These are phyloP conservation scores for Venturia carpophila DNA, from an alignment of 2,329 filamentous ascomycete genomes.

Conservation along the genomic window DNA sequence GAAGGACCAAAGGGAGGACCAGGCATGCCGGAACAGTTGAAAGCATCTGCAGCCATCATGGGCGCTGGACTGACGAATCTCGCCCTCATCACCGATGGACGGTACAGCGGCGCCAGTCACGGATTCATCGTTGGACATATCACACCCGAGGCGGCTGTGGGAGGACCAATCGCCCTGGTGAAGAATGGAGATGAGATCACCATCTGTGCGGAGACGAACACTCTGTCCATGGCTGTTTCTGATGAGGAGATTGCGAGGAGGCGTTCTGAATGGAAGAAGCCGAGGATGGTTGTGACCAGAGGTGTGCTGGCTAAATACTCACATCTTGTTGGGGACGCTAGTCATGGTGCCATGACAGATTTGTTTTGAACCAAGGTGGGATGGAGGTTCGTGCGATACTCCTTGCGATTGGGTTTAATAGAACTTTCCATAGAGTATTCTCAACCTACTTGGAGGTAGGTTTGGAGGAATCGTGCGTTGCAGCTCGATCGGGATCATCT, in stretches of 20 bases:
- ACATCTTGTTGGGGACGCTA: constrained; percentile 78
- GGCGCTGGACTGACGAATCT: constrained; percentile 81
- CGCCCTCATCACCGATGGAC: constrained; percentile 83
- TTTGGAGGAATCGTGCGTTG: background rate
- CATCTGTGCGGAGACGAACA: constrained; percentile 75
- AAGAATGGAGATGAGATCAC: constrained; percentile 72
- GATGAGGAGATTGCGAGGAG: constrained; percentile 63
- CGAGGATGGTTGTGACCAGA: constrained; percentile 64
- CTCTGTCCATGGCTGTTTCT: constrained; percentile 61
- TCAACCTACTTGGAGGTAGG: background rate
- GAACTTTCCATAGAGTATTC: background rate
- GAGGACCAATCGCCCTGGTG: constrained; percentile 81
- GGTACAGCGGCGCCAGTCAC: constrained; percentile 81
- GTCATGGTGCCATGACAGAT: constrained; percentile 85
- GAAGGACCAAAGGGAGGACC: constrained; percentile 90
- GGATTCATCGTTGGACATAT: constrained; percentile 94
- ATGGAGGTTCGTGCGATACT: background rate
- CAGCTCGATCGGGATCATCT: no score
- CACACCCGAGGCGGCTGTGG: constrained; percentile 79
- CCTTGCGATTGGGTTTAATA: background rate
- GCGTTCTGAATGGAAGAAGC: constrained; percentile 60
- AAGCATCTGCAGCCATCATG: constrained; percentile 83
- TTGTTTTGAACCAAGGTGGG: constrained; percentile 40
- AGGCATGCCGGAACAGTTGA: constrained; percentile 93
- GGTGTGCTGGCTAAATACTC: constrained; percentile 89